These are phyloP conservation scores for Geranium incanum DNA, from an alignment of 441 rosid species.

Conservation along the genomic window DNA sequence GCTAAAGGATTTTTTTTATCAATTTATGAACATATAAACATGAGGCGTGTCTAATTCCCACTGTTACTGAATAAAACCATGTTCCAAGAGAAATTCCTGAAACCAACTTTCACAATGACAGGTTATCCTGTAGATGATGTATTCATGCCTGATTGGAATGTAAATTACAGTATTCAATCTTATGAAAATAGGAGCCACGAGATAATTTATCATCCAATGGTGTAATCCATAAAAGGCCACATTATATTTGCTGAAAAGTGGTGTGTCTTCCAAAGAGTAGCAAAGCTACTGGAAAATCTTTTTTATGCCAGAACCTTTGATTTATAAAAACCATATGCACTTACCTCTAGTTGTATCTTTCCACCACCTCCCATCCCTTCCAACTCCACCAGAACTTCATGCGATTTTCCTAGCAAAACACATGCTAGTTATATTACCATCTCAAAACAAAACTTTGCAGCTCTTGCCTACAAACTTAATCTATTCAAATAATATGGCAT, in stretches of 20 bases:
- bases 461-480: conserved; percentile 10
- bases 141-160: not conserved
- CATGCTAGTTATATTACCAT: conserved; percentile 13
- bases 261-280: not conserved
- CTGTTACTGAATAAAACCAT: not conserved
- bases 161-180: not conserved
- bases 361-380: conserved; percentile 99
- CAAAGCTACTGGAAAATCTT: conserved; percentile 1
- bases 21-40: not conserved
- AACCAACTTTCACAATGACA: not conserved
- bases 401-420: conserved; percentile 50
- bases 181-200: not conserved
- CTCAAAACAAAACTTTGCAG: conserved; percentile 12
- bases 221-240: not conserved
- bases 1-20: not conserved
- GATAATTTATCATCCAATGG: not conserved
- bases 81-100: not conserved
- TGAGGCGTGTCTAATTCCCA: not conserved
- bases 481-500: not conserved
- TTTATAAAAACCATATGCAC: conserved; percentile 19
- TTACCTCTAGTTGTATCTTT: conserved; percentile 77
- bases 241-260: not conserved
- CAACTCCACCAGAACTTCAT: conserved; percentile 67
- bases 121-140: not conserved
- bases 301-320: not conserved